phyloP scores from a whole-genome alignment of 345 rosid species.

The Cochlearia excelsa region DNA sequence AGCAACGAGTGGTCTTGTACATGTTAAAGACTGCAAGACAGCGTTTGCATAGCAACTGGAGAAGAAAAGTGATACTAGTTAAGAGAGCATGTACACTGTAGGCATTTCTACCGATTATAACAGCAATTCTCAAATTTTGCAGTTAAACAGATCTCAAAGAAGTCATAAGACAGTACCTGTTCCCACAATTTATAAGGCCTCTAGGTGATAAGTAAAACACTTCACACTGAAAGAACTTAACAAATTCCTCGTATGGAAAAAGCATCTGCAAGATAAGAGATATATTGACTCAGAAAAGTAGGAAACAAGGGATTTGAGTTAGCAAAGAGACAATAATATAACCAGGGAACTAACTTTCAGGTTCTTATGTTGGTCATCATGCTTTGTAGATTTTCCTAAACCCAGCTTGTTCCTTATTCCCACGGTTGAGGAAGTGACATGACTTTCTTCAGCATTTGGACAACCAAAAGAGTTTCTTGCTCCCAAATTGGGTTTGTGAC shows the following conservation, averaged over 20 bases:
- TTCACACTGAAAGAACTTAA: slow-evolving; percentile 62
- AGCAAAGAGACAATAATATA: slow-evolving; percentile 14
- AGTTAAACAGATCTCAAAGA: slow-evolving; percentile 12
- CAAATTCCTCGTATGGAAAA: slow-evolving; percentile 79
- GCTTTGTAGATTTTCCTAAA: slow-evolving; percentile 51
- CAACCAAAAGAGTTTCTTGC: no score
- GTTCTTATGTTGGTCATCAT: slow-evolving; percentile 43
- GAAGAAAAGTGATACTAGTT: slow-evolving; percentile 13
- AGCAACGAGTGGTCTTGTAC: slow-evolving; percentile 73
- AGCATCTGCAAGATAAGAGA: slow-evolving; percentile 30
- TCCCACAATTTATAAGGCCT: slow-evolving; percentile 83
- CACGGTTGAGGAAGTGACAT: slow-evolving; percentile 38
- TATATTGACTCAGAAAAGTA: slow-evolving; percentile 13
- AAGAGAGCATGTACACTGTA: not conserved
- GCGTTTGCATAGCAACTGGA: slow-evolving; percentile 91
- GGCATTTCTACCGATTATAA: not conserved
- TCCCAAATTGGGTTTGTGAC: no score
- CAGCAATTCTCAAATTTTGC: not conserved
- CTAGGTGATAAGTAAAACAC: slow-evolving; percentile 63
- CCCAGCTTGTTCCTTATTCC: slow-evolving; percentile 61
- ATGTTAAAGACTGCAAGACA: slow-evolving; percentile 74
- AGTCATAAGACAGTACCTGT: slow-evolving; percentile 46
- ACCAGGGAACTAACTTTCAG: slow-evolving; percentile 44
- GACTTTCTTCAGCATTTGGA: slow-evolving; percentile 33
- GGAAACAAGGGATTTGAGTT: slow-evolving; percentile 1